phyloP scores from a whole-genome alignment of 1,139 yeast species.

The Suhomyces bolitotheri region DNA sequence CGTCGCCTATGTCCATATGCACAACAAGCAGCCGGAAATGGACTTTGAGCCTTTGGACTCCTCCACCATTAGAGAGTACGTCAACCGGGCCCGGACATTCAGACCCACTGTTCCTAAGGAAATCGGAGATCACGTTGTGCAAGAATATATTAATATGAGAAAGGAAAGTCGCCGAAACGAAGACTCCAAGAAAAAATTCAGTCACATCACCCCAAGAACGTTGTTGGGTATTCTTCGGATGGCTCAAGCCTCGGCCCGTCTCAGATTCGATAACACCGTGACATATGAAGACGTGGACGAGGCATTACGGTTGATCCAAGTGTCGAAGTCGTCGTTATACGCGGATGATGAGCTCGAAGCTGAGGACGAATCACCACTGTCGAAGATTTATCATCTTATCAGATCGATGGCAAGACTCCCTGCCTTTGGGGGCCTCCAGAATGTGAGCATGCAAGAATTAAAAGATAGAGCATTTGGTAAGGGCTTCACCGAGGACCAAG shows the following conservation, averaged over 20 bases:
- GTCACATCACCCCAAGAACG: constrained; percentile 95
- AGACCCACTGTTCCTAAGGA: constrained; percentile 86
- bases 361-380: constrained; percentile 54
- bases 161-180: constrained; percentile 85
- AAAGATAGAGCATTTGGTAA: constrained; percentile 73
- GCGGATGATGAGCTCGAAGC: constrained; percentile 49
- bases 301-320: constrained; percentile 82
- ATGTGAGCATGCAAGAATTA: constrained; percentile 58
- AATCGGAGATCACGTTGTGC: constrained; percentile 86
- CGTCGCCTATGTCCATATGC: constrained; percentile 95
- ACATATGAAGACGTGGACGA: constrained; percentile 87
- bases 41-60: constrained; percentile 79
- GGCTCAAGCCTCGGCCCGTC: constrained; percentile 91
- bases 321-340: constrained; percentile 79
- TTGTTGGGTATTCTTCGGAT: constrained; percentile 86
- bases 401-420: constrained; percentile 52
- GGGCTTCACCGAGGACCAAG: too few species aligned
- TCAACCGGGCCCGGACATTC: constrained; percentile 79
- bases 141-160: constrained; percentile 85
- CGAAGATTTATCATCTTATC: constrained; percentile 64
- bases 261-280: constrained; percentile 76
- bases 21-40: constrained; percentile 79
- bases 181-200: constrained; percentile 74
- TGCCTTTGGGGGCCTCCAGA: constrained; percentile 33
- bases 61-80: constrained; percentile 78